Conservation (phyloP, 177 flowering plant genomes). For the Vitis hybrid region DNA sequence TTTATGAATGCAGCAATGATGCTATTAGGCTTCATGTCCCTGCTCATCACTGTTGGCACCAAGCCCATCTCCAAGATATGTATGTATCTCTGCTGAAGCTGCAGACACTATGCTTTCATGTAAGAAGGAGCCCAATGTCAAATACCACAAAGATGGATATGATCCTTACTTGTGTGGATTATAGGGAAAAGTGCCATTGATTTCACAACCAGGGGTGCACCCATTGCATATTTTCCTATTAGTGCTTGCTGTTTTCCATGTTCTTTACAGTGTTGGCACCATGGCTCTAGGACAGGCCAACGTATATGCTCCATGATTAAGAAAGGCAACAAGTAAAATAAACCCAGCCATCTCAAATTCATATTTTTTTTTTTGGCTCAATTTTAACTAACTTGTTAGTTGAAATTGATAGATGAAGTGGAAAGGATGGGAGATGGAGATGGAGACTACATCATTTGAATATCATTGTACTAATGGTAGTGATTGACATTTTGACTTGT, state of each 20-base stretch:
- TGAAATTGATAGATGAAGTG: slow-evolving; percentile 11
- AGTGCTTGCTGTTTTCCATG: slow-evolving; percentile 16
- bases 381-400: no score
- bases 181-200: slow-evolving; percentile 13
- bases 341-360: no score
- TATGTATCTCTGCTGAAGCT: neutral
- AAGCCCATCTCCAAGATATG: slow-evolving; percentile 10
- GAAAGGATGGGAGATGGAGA: slow-evolving; percentile 16
- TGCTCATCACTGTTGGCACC: slow-evolving; percentile 4
- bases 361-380: no score
- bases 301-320: neutral
- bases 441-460: slow-evolving; percentile 7
- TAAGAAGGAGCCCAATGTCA: neutral
- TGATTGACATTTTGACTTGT: neutral
- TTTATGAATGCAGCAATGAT: slow-evolving; percentile 12
- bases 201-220: slow-evolving; percentile 11
- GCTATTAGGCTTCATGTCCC: slow-evolving; percentile 19
- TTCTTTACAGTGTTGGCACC: slow-evolving; percentile 13
- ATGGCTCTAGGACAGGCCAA: slow-evolving; percentile 11
- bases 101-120: slow-evolving; percentile 15
- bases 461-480: slow-evolving; percentile 15
- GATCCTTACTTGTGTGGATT: neutral
- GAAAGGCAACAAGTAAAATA: no score
- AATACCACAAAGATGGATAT: neutral
- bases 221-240: slow-evolving; percentile 18